Evolutionary conservation across 2,329 filamentous ascomycete genomes (phyloP), one percentile per base, ranked within the genome.

Genomic region (Tolypocladium tropicale): DNA sequence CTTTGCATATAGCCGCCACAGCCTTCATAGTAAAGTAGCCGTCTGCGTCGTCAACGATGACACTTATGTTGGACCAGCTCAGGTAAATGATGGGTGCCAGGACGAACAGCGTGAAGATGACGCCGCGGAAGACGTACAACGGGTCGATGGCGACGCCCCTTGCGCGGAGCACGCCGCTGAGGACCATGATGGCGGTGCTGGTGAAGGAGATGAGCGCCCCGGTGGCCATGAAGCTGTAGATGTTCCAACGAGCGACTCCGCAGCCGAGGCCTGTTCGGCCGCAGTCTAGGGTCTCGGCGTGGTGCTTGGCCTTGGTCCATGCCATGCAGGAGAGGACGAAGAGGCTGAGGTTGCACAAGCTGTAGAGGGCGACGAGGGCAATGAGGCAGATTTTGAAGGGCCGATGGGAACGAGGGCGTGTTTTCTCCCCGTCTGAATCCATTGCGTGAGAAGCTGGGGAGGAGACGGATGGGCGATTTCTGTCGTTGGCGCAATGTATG

Each of bases 101-200:
- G 5, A 63, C 14, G n/a, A 65, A 30, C 7, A 68, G 41, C 7
- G 65, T 62, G 37, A 63, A 57, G 25, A 60, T 54, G n/a, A 63
- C 33, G 48, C 64, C 58, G 3, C 59, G 62, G 25, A 67, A 63
- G 56, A 68, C 53, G 51, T 65, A 68, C 6, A 58, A 43, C 10
- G 62, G 55, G 16, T 58, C 56, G 21, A 54, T 34, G 11, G n/a
- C 52, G 36, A 36, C 36, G 18, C 32, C 56, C 25, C 28, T 52
- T 21, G 58, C 36, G 14, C 56, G 60, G 10, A 43, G 23, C 4
- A 60, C n/a, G 34, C 59, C 52, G 28, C 56, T 56, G 46, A 60
- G 4, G 6, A 64, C 37, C 43, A 65, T 56, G 41, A 62, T 16
- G 10, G 46, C 32, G 32, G 57, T 54, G 7, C 57, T 57, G 46